phyloP scores from a whole-genome alignment of 257 asterid species.

The Cruciata laevipes region DNA sequence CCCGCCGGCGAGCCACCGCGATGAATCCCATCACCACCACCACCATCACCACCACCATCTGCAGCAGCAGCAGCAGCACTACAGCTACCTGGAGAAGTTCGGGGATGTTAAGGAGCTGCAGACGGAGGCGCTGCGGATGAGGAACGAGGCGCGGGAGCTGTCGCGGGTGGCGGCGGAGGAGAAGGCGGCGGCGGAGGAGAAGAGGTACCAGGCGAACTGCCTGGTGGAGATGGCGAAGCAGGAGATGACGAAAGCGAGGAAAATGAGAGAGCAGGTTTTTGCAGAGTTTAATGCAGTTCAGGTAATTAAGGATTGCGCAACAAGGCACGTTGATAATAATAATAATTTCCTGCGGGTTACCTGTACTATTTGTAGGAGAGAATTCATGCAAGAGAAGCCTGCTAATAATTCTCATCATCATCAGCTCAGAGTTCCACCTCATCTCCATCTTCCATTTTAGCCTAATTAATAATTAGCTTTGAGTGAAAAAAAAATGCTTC shows the following conservation, averaged over 20 bases:
- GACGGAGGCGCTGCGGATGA: constrained; percentile 18
- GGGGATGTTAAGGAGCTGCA: constrained; percentile 7
- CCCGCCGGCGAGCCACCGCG: too few relatives aligned
- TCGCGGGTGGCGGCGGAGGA: constrained; percentile 28
- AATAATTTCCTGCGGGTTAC: constrained; percentile 16
- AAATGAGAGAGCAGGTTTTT: constrained; percentile 27
- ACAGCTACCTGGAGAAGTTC: not conserved
- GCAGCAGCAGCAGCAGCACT: not conserved
- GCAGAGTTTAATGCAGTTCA: constrained; percentile 19
- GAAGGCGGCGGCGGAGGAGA: constrained; percentile 28
- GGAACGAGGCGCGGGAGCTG: constrained; percentile 24
- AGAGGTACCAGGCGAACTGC: constrained; percentile 25
- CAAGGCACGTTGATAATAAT: constrained; percentile 10
- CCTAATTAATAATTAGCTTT: too few relatives aligned
- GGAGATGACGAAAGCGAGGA: constrained; percentile 31
- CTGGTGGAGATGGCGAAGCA: constrained; percentile 32
- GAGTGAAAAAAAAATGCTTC: not conserved
- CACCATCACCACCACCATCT: not conserved
- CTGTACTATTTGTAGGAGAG: constrained; percentile 29
- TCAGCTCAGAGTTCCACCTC: constrained; percentile 7
- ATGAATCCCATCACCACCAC: too few relatives aligned
- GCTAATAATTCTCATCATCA: constrained; percentile 6
- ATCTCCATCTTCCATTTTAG: constrained; percentile 15
- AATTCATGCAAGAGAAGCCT: constrained; percentile 14
- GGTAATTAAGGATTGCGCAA: constrained; percentile 16